Conservation (phyloP, 257 asterid genomes). For the Solanum infundibuliforme region DNA sequence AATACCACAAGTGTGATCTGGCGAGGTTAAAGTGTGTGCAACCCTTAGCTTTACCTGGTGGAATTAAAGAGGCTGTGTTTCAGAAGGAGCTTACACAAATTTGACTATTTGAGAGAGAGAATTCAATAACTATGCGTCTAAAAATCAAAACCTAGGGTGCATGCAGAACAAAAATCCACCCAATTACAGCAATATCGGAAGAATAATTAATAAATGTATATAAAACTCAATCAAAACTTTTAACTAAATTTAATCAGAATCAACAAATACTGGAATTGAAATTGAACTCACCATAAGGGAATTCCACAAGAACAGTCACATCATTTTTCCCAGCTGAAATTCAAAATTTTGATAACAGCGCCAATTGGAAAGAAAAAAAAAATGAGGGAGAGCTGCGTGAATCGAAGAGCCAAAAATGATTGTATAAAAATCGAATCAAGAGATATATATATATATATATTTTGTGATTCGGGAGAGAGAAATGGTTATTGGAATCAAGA, state of each 20-base stretch:
- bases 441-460: too few relatives aligned
- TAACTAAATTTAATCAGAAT: background rate
- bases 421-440: background rate
- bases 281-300: conserved; percentile 20
- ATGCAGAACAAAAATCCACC: background rate
- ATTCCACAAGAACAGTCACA: background rate
- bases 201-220: background rate
- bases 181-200: background rate
- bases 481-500: background rate
- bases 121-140: background rate
- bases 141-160: background rate
- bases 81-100: conserved; percentile 11
- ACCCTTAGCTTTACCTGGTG: background rate
- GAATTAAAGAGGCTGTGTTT: background rate
- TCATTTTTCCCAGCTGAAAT: background rate
- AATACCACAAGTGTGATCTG: background rate
- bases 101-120: background rate
- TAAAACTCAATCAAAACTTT: background rate
- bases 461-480: background rate
- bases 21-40: background rate
- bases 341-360: background rate
- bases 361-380: background rate
- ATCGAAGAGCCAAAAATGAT: background rate
- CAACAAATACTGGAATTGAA: background rate
- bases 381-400: background rate